Percentiles rank a stretch among this genome's conserved stretches.
These are phyloP conservation scores for Sherardia arvensis DNA, from an alignment of 257 asterid genomes.

Conservation along the genomic window DNA sequence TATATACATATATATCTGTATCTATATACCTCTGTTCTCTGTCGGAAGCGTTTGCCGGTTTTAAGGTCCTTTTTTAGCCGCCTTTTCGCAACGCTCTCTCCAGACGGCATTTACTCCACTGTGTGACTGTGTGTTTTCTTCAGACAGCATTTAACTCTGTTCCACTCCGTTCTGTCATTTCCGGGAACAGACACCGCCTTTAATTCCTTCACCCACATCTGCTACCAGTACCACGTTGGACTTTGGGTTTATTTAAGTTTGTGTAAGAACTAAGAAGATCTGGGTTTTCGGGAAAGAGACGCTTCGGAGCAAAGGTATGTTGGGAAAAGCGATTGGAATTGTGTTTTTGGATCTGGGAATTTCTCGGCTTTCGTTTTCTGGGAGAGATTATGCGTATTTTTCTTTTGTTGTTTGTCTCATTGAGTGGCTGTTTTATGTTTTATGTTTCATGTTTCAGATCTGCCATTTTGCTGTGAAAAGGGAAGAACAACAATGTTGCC, in stretches of 20 bases:
- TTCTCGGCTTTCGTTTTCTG: conserved; percentile 32
- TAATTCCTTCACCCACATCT: not conserved
- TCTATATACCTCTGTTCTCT: too few species aligned
- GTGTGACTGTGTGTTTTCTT: not conserved
- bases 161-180: not conserved
- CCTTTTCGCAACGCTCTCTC: conserved; percentile 21
- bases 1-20: too few species aligned
- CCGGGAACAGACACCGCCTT: not conserved
- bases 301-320: conserved; percentile 22
- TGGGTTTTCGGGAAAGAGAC: conserved; percentile 28
- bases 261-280: conserved; percentile 8
- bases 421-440: conserved; percentile 17
- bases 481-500: conserved; percentile 36
- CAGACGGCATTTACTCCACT: conserved; percentile 1
- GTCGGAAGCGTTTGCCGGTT: conserved; percentile 14
- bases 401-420: conserved; percentile 22
- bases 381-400: conserved; percentile 8
- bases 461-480: too few species aligned
- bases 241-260: not conserved
- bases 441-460: too few species aligned
- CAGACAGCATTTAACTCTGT: conserved; percentile 12
- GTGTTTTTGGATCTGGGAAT: conserved; percentile 24
- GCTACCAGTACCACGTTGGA: not conserved
- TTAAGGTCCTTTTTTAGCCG: conserved; percentile 28
- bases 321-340: conserved; percentile 10